These are phyloP conservation scores for Cucurbita maxima DNA, from an alignment of 306 rosid species.

Conservation along the genomic window DNA sequence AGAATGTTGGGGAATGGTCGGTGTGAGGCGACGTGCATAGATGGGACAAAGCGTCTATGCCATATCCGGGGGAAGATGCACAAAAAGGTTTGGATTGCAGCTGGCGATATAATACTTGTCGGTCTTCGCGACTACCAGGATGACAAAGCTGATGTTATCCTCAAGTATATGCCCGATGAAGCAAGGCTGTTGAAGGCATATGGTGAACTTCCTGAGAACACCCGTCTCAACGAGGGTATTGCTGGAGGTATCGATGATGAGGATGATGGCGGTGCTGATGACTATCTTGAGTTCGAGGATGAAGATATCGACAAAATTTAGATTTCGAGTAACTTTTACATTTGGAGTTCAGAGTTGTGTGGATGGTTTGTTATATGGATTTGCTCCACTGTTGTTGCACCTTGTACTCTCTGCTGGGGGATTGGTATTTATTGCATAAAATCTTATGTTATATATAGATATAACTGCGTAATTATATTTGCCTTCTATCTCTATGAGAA, in stretches of 20 bases:
- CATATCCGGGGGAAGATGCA: slow-evolving; percentile 55
- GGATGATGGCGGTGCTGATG: slow-evolving; percentile 26
- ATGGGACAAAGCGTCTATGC: slow-evolving; percentile 40
- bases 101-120: slow-evolving; percentile 46
- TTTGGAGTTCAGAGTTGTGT: neutral
- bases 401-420: neutral
- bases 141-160: slow-evolving; percentile 54
- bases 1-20: slow-evolving; percentile 48
- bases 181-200: slow-evolving; percentile 53
- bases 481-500: neutral
- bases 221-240: slow-evolving; percentile 38
- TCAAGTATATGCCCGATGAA: slow-evolving; percentile 52
- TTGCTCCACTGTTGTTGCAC: slow-evolving; percentile 3
- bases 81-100: slow-evolving; percentile 59
- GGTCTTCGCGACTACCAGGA: slow-evolving; percentile 50
- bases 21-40: slow-evolving; percentile 44
- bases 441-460: neutral
- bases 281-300: slow-evolving; percentile 43
- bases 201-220: slow-evolving; percentile 42
- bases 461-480: neutral
- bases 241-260: slow-evolving; percentile 44
- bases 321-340: neutral
- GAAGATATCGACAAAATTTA: slow-evolving; percentile 44
- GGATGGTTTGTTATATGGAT: neutral
- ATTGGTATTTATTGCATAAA: neutral